Conservation (phyloP, 2,329 filamentous ascomycete species). For the Karstenula rhodostoma region DNA sequence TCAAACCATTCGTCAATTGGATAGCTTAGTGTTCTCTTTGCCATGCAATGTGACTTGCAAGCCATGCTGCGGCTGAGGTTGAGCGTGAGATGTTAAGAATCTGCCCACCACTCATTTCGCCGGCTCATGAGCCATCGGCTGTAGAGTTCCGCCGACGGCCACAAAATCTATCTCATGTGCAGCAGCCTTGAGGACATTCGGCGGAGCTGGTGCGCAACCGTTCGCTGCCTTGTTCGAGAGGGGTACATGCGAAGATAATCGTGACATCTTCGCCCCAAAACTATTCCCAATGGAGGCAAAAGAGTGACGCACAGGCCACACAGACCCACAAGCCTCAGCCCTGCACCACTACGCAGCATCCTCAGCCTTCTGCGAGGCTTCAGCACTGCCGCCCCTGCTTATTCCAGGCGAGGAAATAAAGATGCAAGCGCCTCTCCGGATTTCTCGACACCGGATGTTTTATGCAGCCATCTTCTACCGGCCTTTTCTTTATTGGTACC, state of each 20-base stretch:
- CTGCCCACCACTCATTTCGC: neutral
- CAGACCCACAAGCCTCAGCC: neutral
- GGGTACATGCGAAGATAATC: neutral
- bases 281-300: constrained; percentile 13
- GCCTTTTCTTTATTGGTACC: constrained; percentile 17
- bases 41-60: neutral
- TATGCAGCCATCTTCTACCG: constrained; percentile 6
- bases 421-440: constrained; percentile 22
- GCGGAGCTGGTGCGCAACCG: neutral
- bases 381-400: neutral
- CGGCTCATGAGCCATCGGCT: neutral
- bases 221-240: constrained; percentile 1
- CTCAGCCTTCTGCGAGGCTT: neutral
- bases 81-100: neutral
- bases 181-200: neutral
- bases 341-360: neutral
- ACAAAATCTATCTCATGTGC: too few relatives aligned
- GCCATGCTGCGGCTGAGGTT: neutral
- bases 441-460: neutral
- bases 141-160: neutral
- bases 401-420: constrained; percentile 32
- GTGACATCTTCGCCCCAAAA: constrained; percentile 2
- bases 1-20: too few relatives aligned
- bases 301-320: neutral
- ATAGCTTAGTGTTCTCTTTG: too few relatives aligned